Conservation (phyloP, 2,329 filamentous ascomycete species). For the Tolypocladium pustulatum region DNA sequence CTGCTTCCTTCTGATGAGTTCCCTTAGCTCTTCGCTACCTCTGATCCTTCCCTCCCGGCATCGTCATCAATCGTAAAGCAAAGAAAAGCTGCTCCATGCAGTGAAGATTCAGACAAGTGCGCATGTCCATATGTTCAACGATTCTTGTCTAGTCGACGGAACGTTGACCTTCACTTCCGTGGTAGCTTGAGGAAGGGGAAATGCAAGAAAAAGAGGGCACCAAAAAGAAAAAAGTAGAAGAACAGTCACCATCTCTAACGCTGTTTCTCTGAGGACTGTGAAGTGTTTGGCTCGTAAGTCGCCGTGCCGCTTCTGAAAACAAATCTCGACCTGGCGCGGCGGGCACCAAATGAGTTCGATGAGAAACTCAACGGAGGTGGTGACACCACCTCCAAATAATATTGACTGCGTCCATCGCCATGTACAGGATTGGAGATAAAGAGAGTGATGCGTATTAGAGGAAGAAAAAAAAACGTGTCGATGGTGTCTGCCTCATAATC, state of each 20-base stretch:
- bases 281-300: background rate
- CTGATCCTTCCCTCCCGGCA: background rate
- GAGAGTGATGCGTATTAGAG: background rate
- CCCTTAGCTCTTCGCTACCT: background rate
- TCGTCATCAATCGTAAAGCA: constrained; percentile 8
- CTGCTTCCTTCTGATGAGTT: constrained; percentile 1
- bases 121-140: background rate
- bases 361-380: background rate
- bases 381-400: background rate
- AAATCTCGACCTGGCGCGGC: background rate
- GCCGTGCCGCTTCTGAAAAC: background rate
- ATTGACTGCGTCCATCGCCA: background rate
- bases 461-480: background rate
- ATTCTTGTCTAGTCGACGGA: background rate
- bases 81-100: constrained; percentile 1
- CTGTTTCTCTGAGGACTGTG: no score
- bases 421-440: background rate
- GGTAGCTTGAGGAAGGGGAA: background rate
- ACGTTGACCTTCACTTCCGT: background rate
- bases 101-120: background rate
- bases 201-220: background rate
- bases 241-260: background rate
- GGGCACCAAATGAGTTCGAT: background rate
- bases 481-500: background rate
- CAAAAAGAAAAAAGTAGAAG: constrained; percentile 3